Conservation (phyloP, 208 protist species). For the Wallacemonas sp. region DNA sequence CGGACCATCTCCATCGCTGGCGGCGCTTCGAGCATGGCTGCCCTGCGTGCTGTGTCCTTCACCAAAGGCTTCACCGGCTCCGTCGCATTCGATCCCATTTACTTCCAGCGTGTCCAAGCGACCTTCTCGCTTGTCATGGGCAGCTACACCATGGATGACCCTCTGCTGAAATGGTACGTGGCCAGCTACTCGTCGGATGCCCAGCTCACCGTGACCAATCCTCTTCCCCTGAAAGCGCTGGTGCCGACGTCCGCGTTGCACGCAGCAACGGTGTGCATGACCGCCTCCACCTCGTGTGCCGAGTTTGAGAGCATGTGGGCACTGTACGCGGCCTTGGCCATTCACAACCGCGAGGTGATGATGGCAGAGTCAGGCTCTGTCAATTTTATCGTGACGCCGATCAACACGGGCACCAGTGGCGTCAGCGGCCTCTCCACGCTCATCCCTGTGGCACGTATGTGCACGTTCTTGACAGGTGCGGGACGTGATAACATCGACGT, state of each 20-base stretch:
- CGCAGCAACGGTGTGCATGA: constrained; percentile 70
- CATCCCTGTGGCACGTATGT: constrained; percentile 64
- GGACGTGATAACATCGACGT: constrained; percentile 49
- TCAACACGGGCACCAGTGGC: constrained; percentile 69
- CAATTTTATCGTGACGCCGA: constrained; percentile 52
- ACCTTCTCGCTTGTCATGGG: constrained; percentile 54
- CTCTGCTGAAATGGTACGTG: constrained; percentile 63
- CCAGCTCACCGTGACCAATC: constrained; percentile 32
- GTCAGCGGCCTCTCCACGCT: constrained; percentile 68
- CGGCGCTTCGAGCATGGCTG: constrained; percentile 29
- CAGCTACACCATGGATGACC: constrained; percentile 37
- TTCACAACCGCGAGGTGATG: constrained; percentile 37
- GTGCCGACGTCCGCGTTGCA: constrained; percentile 67
- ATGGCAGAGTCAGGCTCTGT: constrained; percentile 20
- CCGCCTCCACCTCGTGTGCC: constrained; percentile 51
- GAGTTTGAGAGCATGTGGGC: constrained; percentile 56
- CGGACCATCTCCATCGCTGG: constrained; percentile 43
- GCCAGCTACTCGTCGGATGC: constrained; percentile 33
- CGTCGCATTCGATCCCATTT: constrained; percentile 71
- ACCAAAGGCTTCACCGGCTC: constrained; percentile 59
- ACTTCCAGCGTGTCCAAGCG: constrained; percentile 62
- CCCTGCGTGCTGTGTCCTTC: constrained; percentile 55
- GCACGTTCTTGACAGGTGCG: constrained; percentile 67
- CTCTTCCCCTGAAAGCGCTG: constrained; percentile 29
- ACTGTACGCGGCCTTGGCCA: constrained; percentile 56